Percentiles rank a stretch among this genome's conserved stretches.
These are phyloP conservation scores for Populus alba DNA, from an alignment of 345 rosid genomes.

Conservation along the genomic window DNA sequence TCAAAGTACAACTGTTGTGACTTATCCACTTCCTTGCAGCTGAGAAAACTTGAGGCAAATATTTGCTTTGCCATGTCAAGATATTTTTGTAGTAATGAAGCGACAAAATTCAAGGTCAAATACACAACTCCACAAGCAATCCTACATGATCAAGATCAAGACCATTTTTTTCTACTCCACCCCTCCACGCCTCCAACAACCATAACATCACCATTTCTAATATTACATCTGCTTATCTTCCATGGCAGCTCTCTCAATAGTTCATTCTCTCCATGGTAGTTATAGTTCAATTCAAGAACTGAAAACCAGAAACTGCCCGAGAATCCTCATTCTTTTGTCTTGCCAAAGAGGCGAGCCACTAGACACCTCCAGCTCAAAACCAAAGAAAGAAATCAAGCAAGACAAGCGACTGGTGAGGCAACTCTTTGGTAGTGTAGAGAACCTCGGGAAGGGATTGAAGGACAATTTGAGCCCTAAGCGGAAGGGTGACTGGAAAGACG, in stretches of 20 bases:
- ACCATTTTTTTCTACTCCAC: neutral
- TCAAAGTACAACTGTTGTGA: too few species aligned
- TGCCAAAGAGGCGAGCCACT: conserved; percentile 27
- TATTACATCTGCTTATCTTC: neutral
- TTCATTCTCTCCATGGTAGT: conserved; percentile 13
- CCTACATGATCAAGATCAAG: neutral
- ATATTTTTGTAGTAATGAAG: neutral
- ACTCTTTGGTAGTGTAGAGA: conserved; percentile 19
- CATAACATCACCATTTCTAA: neutral
- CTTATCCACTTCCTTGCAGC: neutral
- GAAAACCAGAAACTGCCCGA: conserved; percentile 17
- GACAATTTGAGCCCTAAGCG: conserved; percentile 46
- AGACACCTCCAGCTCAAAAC: conserved; percentile 16
- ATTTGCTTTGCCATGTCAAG: neutral
- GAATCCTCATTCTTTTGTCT: conserved; percentile 8
- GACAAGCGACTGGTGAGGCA: conserved; percentile 10
- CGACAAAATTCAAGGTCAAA: neutral
- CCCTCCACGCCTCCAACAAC: neutral
- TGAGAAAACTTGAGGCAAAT: neutral
- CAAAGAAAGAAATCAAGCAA: conserved; percentile 30
- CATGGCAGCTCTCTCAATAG: conserved; percentile 44
- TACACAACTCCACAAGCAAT: neutral
- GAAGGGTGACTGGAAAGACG: conserved; percentile 81
- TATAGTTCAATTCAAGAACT: conserved; percentile 7
- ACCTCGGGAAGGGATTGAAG: conserved; percentile 41